Conservation (phyloP, 768 basidiomycete species). For the Ramaria sp. region DNA sequence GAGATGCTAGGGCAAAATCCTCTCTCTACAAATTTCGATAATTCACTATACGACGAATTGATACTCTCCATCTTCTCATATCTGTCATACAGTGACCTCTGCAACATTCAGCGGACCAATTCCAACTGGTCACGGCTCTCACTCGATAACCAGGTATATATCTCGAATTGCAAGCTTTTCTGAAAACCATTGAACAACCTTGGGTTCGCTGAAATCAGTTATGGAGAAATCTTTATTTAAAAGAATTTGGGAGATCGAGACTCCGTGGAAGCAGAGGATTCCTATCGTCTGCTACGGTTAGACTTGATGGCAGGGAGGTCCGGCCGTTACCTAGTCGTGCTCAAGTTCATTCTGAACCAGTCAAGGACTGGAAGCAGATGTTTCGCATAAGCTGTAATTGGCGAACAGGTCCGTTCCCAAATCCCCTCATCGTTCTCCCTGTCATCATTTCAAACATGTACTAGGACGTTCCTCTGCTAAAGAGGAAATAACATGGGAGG, state of each 20-base stretch:
- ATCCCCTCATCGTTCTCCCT: neutral
- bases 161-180: conserved; percentile 9
- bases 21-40: conserved; percentile 30
- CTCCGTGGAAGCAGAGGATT: conserved; percentile 61
- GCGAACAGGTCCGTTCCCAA: conserved; percentile 45
- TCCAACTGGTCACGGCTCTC: conserved; percentile 58
- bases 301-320: conserved; percentile 46
- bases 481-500: neutral
- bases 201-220: conserved; percentile 27
- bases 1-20: conserved; percentile 10
- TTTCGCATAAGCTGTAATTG: conserved; percentile 77
- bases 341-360: conserved; percentile 19
- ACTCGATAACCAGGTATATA: conserved; percentile 51
- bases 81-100: conserved; percentile 57
- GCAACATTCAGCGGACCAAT: conserved; percentile 48
- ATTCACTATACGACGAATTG: conserved; percentile 63
- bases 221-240: conserved; percentile 58
- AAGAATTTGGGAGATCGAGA: conserved; percentile 53
- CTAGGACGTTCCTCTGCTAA: conserved; percentile 27
- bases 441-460: conserved; percentile 40
- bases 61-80: conserved; percentile 64
- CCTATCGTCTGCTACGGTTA: conserved; percentile 20
- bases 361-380: conserved; percentile 78
- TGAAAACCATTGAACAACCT: conserved; percentile 12
- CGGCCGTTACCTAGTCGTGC: conserved; percentile 48